Evolutionary conservation across 1,139 yeast species (phyloP), one percentile per base, ranked within the genome.

Genomic region (Lizanozyma gosingica): DNA sequence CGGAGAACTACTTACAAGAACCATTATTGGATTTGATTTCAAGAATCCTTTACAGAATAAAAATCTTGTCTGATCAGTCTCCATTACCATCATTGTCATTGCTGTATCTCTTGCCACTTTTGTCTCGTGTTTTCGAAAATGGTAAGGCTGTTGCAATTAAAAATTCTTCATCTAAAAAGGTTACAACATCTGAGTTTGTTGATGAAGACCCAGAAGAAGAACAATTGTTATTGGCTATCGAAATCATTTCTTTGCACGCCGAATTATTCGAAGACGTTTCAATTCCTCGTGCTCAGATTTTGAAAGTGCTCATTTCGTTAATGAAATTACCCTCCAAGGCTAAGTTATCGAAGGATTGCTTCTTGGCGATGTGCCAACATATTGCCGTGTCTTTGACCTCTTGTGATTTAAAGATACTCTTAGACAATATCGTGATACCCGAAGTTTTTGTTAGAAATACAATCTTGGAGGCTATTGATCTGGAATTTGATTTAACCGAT

Each of bases 181-280:
- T 59, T 1, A 73, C 65, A 33, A 75, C 69, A 43, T 73, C 77
- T 35, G 96, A 76, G 56, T 84, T 76, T 63, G 77, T 69, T 33
- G 83, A 82, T 45, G 94, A 84, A 54, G 94, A 85, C 45, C 84
- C 83, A 18, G 85, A 83, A 52, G 97, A 90, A 57, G 97, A 90
- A 57, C 94, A 86, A 50, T 63, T 87, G 38, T 62, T 85, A 43
- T 65, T 92, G 43, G 85, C 92, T 0, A 62, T 90, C 47, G 95
- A 88, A 52, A 79, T 88, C 39, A 67, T 92, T 35, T 69, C 86
- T 0, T 71, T 78, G 11, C 95, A 90, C 55, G 78, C 90, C 14
- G 94, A 82, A 49, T 76, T 74, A 16, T 83, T 87, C 53, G 78
- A 73, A 46, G 80, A 82, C 51, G 71, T 71, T 1, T 60, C 74